Base-by-base conservation (phyloP, 768 basidiomycete genomes). In the Macrolepiota fuliginosa region DNA sequence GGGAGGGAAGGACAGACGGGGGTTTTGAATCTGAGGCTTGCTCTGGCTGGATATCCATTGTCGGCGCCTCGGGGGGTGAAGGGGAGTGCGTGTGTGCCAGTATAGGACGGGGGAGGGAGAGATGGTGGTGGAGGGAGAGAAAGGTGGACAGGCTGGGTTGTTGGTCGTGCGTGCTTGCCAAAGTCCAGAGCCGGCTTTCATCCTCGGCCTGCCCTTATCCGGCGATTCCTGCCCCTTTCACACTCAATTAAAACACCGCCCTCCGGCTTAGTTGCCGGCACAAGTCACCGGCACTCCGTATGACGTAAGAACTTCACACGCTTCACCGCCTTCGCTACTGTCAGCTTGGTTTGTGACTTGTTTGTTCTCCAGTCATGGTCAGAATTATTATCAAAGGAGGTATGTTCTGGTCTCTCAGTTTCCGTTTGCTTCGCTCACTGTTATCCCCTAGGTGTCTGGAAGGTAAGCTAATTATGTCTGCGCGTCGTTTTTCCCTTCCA, bases 331-430 rank as follows among this genome's bases (percentile, higher is more conserved):
- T 57, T 53, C 24, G 47, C 46, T 9, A 5, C 42, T 45, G 17
- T 9, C 17, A 3, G n/a, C 22, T 22, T 19, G 2, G 45, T 24
- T 49, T 22, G 10, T 24, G 6, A 24, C 22, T 27, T 24, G 22
- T 12, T 12, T 49, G 25, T 22, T 27, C 22, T 27, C 24, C 19
- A 10, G 24, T 24, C 63, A 94, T 94, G 92, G 90, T 91, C 69
- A 84, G 92, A 72, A 94, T 92, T 36, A 93, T 94, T 71, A 94
- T 94, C 74, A 94, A 94, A 82, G 92, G 91, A 81, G 92, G 89
- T 82, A 63, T 61, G 86, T 77, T 53, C 10, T 6, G 55, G 13
- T 32, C 51, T 22, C 3, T 56, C 27, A 19, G 10, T 62, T 37
- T 36, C 9, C 37, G 58, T 19, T 52, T 29, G 24, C 17, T 17